A percentile compares a stretch with the other conserved stretches of the same genome.
Evolutionary conservation across 2,329 filamentous ascomycete species (phyloP).

Genomic region (Penicillium italicum): DNA sequence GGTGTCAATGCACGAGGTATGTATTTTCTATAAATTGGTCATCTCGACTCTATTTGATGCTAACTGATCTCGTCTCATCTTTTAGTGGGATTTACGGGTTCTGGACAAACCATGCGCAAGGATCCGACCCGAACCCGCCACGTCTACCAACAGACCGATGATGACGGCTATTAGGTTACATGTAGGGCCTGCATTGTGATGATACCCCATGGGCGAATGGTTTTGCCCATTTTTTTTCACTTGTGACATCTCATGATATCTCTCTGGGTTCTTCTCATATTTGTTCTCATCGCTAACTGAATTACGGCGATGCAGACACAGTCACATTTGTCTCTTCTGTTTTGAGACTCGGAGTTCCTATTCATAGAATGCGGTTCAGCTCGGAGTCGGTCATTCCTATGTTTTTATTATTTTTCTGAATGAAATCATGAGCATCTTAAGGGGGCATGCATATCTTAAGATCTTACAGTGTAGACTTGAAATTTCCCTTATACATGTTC

Average conservation of each 20-base stretch:
- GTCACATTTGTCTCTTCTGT: constrained; percentile 17
- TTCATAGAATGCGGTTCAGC: constrained; percentile 16
- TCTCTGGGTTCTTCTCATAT: constrained; percentile 11
- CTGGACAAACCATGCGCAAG: constrained; percentile 92
- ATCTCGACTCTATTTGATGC: constrained; percentile 12
- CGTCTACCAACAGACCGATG: constrained; percentile 74
- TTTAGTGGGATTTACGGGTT: constrained; percentile 91
- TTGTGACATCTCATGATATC: constrained; percentile 12
- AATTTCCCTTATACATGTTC: neutral
- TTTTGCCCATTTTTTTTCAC: constrained; percentile 12
- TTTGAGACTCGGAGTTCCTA: constrained; percentile 17
- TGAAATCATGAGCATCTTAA: neutral
- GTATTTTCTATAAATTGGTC: neutral
- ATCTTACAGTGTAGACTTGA: neutral
- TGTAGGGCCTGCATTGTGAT: constrained; percentile 3
- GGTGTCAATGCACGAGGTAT: constrained; percentile 80
- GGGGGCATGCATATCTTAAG: neutral
- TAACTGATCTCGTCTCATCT: constrained; percentile 18
- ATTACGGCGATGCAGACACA: constrained; percentile 26
- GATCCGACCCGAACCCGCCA: constrained; percentile 78
- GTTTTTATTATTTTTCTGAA: neutral
- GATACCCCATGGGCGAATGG: constrained; percentile 6
- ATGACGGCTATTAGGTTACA: constrained; percentile 52
- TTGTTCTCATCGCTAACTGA: constrained; percentile 29
- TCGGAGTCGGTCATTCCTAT: constrained; percentile 18